Base-by-base conservation (phyloP, 768 basidiomycete species). In the Naganishia vaughanmartiniae region DNA sequence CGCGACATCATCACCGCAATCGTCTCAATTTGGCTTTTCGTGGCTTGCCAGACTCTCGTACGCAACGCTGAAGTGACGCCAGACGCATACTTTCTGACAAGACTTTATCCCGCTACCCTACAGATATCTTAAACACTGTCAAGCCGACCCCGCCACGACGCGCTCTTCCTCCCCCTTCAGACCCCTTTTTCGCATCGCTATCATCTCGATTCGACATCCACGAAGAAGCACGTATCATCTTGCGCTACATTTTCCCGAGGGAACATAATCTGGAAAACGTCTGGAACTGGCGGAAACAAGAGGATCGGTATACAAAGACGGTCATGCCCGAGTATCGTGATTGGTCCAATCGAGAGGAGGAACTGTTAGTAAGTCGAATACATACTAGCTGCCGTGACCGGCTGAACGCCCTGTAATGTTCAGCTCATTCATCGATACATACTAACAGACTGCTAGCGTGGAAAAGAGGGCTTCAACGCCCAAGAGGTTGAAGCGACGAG, bases 221-320 rank as follows among this genome's bases (percentile, higher is more conserved):
- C 39, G 84, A 84, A 0, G 85, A 87, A 72, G 82, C 83, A 30
- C 83, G 81, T 11, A 76, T 82, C 72, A 81, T 92, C 0, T 84
- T 89, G 39, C 93, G 93, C 81, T 89, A 92, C 75, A 83, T 98
- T 1, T 95, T 98, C 75, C 88, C 93, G 11, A 84, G 88, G 48
- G 90, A 93, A 74, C 92, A 88, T 75, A 85, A 86, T 0, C 77
- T 96, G 0, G 76, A 83, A 5, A 89, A 83, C 73, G 84, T 88
- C 1, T 93, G 42, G 48, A 33, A 36, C 14, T 26, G 53, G 30
- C 39, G 51, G 19, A 70, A 71, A n/a, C 54, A n/a, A 12, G 53
- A 70, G 42, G 63, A 70, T 45, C 69, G 60, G 7, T 65, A 70
- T 60, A 53, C 31, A 26, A 58, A 42, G 19, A 24, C 58, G 48